phyloP scores from a whole-genome alignment of 495 filamentous ascomycete genomes.

The Aspergillus nanangensis region DNA sequence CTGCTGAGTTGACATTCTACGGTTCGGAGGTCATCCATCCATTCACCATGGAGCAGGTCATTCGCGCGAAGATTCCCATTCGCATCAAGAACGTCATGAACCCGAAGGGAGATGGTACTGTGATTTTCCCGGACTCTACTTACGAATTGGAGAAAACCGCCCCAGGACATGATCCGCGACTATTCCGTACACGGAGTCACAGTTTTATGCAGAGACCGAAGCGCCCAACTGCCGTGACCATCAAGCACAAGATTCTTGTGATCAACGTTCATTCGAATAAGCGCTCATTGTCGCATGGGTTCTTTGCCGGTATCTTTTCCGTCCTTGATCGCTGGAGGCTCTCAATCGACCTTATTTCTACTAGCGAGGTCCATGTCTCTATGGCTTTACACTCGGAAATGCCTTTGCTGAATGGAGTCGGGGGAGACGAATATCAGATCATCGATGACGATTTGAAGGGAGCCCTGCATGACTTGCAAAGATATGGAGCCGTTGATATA shows the following conservation, averaged over 20 bases:
- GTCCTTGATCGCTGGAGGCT: conserved; percentile 76
- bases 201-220: conserved; percentile 51
- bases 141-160: conserved; percentile 43
- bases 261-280: conserved; percentile 96
- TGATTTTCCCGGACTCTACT: conserved; percentile 61
- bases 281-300: conserved; percentile 80
- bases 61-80: conserved; percentile 85
- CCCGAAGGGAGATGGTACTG: conserved; percentile 77
- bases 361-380: conserved; percentile 90
- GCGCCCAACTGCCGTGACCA: conserved; percentile 88
- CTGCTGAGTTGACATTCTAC: conserved; percentile 88
- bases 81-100: conserved; percentile 99
- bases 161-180: conserved; percentile 39
- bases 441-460: conserved; percentile 60
- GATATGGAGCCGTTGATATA: conserved; percentile 81
- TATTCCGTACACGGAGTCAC: conserved; percentile 45
- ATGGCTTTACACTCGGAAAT: conserved; percentile 80
- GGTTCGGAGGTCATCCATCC: conserved; percentile 96
- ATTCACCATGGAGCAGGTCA: conserved; percentile 97
- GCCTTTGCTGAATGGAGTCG: conserved; percentile 47
- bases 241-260: conserved; percentile 88
- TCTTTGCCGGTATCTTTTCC: conserved; percentile 85
- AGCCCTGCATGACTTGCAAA: conserved; percentile 63
- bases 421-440: conserved; percentile 59
- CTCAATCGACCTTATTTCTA: conserved; percentile 89